A percentile compares a stretch with the other conserved stretches of the same genome.
These are phyloP conservation scores for Aspergillus egyptiacus DNA, from an alignment of 495 filamentous ascomycete genomes.

Conservation along the genomic window DNA sequence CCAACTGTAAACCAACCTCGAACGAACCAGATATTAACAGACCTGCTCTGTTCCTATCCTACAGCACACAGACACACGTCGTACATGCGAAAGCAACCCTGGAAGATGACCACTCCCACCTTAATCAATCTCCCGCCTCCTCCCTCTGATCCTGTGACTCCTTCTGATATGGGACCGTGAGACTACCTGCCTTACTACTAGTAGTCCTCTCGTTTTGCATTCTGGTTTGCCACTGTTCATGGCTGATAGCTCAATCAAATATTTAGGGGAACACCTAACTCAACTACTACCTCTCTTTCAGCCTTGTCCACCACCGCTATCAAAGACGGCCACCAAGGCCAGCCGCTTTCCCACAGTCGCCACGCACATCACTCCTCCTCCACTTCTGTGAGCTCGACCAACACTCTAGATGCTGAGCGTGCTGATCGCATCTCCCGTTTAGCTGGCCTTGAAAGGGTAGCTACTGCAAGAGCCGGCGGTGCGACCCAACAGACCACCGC, in stretches of 20 bases:
- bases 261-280: constrained; percentile 94
- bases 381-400: constrained; percentile 51
- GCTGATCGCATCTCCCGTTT: constrained; percentile 90
- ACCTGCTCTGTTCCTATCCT: neutral
- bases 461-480: constrained; percentile 54
- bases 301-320: constrained; percentile 85
- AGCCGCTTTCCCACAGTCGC: constrained; percentile 49
- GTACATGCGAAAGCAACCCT: too few relatives aligned
- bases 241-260: constrained; percentile 16
- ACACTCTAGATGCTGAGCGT: constrained; percentile 79
- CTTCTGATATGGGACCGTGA: constrained; percentile 81
- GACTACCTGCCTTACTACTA: too few relatives aligned
- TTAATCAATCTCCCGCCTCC: constrained; percentile 82
- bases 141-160: constrained; percentile 79
- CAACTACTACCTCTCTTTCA: constrained; percentile 77
- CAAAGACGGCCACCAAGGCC: constrained; percentile 86
- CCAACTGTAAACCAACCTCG: neutral
- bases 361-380: constrained; percentile 49
- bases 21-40: neutral
- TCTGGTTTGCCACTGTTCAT: neutral
- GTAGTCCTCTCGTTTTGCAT: constrained; percentile 1
- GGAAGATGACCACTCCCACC: constrained; percentile 47
- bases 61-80: neutral
- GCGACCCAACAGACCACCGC: constrained; percentile 23
- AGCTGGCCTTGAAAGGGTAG: constrained; percentile 75